Evolutionary conservation across 495 filamentous ascomycete species (phyloP).

Genomic region (Extremus antarcticus): DNA sequence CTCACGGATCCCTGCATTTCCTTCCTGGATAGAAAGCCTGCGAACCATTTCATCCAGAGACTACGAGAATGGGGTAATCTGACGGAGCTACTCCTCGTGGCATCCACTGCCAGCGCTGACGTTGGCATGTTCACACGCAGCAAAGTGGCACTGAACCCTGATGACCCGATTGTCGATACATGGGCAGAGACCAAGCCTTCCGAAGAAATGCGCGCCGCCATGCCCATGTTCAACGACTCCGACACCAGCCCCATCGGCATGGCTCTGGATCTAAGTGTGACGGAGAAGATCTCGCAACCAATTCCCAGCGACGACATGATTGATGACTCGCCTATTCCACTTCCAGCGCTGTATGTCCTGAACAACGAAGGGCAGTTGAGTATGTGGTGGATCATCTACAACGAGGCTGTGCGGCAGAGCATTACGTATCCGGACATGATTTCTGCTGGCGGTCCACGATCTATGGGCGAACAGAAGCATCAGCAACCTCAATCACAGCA

Average conservation of each 20-base stretch:
- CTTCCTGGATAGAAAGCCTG: constrained; percentile 52
- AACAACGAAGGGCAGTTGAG: constrained; percentile 80
- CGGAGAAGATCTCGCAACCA: constrained; percentile 65
- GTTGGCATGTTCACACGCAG: constrained; percentile 68
- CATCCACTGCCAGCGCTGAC: constrained; percentile 67
- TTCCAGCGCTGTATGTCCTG: constrained; percentile 78
- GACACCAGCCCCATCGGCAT: constrained; percentile 75
- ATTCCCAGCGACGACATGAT: constrained; percentile 63
- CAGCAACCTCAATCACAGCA: constrained; percentile 1
- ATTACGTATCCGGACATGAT: constrained; percentile 61
- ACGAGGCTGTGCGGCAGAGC: constrained; percentile 66
- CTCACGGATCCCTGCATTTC: constrained; percentile 61
- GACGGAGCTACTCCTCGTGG: constrained; percentile 66
- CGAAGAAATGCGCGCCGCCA: constrained; percentile 59
- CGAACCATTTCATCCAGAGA: constrained; percentile 65
- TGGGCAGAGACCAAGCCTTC: constrained; percentile 64
- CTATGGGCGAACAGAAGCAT: constrained; percentile 9
- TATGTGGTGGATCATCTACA: constrained; percentile 85
- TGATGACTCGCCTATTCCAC: constrained; percentile 61
- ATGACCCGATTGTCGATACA: constrained; percentile 48
- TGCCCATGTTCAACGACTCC: constrained; percentile 53
- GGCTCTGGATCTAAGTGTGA: constrained; percentile 70
- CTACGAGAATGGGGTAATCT: constrained; percentile 66
- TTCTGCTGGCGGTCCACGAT: constrained; percentile 31
- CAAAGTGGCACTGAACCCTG: constrained; percentile 48